Percentiles rank a stretch among this genome's conserved stretches.
These are phyloP conservation scores for Podaxis rugospora DNA, from an alignment of 768 basidiomycete genomes.

Conservation along the genomic window DNA sequence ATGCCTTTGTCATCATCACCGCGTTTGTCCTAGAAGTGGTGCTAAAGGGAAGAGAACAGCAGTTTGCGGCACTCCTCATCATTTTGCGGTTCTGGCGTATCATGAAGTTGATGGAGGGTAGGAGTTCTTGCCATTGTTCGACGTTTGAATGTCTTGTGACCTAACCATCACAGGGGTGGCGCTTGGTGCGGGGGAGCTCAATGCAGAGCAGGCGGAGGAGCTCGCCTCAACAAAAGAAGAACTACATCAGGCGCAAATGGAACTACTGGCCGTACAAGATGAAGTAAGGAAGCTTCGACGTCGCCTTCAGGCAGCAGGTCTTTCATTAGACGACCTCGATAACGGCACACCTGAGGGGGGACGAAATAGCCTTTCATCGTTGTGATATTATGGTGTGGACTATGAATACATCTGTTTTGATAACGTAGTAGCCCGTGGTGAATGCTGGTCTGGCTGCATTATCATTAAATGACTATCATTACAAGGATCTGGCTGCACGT, in stretches of 20 bases:
- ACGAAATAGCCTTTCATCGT: not conserved
- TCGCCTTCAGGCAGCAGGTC: slow-evolving; percentile 2
- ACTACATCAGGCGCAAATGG: slow-evolving; percentile 39
- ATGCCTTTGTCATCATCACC: slow-evolving; percentile 62
- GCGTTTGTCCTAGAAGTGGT: slow-evolving; percentile 73
- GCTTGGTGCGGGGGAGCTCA: slow-evolving; percentile 68
- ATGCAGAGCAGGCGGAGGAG: slow-evolving; percentile 47
- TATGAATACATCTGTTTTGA: not conserved
- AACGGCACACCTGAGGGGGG: not conserved
- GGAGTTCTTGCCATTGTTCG: not conserved
- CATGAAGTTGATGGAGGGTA: slow-evolving; percentile 63
- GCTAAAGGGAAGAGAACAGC: slow-evolving; percentile 62
- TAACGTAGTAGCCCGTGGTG: slow-evolving; percentile 1
- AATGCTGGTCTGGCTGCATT: not conserved
- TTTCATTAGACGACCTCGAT: not conserved
- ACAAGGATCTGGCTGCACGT: not conserved
- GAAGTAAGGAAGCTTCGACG: slow-evolving; percentile 27
- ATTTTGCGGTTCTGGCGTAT: slow-evolving; percentile 78
- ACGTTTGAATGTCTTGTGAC: not conserved
- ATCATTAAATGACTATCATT: not conserved
- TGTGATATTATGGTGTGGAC: not conserved
- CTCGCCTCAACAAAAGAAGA: slow-evolving; percentile 45
- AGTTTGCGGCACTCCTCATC: slow-evolving; percentile 67
- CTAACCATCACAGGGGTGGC: slow-evolving; percentile 53
- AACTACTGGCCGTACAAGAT: slow-evolving; percentile 38